These are phyloP conservation scores for Massarina eburnea DNA, from an alignment of 2,329 filamentous ascomycete species.

Conservation along the genomic window DNA sequence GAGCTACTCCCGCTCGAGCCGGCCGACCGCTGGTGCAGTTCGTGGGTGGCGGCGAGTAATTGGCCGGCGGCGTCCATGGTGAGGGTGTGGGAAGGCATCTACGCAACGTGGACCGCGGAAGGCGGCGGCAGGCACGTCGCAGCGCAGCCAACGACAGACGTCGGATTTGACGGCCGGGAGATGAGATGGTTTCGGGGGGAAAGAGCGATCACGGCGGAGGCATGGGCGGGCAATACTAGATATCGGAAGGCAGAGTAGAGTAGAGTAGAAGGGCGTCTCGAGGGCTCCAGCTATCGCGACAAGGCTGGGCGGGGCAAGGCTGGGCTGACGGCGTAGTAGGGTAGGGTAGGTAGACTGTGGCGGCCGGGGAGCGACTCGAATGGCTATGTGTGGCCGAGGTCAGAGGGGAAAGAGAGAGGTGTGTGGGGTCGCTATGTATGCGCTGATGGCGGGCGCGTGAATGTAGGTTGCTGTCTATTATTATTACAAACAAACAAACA, in stretches of 20 bases:
- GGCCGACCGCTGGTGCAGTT: conserved; percentile 50
- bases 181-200: background rate
- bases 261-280: background rate
- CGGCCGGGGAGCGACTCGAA: background rate
- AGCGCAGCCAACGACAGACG: conserved; percentile 16
- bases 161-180: conserved; percentile 5
- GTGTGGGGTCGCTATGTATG: background rate
- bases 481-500: no score
- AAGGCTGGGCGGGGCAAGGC: background rate
- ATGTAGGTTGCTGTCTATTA: no score
- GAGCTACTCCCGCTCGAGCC: conserved; percentile 29
- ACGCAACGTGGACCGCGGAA: conserved; percentile 13
- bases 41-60: conserved; percentile 44
- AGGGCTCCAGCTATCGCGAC: no score
- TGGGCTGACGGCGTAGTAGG: no score
- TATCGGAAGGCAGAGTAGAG: background rate
- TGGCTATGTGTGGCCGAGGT: background rate
- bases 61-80: conserved; percentile 49
- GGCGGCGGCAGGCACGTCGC: conserved; percentile 4
- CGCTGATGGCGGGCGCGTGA: no score
- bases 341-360: no score
- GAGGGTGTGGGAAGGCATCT: conserved; percentile 12
- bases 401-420: background rate
- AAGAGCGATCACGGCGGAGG: conserved; percentile 9
- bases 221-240: no score